Percentiles rank a stretch among this genome's conserved stretches.
phyloP scores from a whole-genome alignment of 768 basidiomycete genomes.

The Hericium coralloides region DNA sequence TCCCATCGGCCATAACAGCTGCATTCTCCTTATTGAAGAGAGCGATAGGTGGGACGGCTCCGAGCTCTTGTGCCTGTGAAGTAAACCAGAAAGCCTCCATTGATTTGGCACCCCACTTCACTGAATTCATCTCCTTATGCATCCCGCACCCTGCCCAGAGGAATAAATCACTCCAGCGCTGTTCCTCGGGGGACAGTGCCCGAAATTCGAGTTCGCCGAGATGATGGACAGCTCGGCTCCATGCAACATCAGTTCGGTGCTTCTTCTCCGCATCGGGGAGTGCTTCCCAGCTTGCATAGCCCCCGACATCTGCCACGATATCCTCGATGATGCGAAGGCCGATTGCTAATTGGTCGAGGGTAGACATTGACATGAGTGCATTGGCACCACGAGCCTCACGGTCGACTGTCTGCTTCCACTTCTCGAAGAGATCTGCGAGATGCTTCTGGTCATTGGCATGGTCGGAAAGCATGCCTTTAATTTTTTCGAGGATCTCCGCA shows the following conservation, averaged over 20 bases:
- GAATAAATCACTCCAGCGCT: neutral
- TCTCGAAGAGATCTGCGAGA: neutral
- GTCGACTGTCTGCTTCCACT: neutral
- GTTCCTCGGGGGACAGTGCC: neutral
- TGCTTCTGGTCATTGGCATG: neutral
- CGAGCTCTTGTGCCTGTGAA: neutral
- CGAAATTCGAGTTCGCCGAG: neutral
- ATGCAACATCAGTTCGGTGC: neutral
- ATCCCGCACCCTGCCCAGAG: constrained; percentile 6
- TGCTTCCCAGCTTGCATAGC: neutral
- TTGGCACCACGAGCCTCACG: neutral
- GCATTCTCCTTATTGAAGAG: neutral
- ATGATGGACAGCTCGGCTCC: neutral
- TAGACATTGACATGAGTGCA: neutral
- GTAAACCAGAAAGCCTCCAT: constrained; percentile 2
- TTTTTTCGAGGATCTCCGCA: neutral
- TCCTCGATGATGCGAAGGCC: neutral
- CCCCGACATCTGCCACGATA: neutral
- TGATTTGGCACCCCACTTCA: constrained; percentile 6
- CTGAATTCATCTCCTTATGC: constrained; percentile 12
- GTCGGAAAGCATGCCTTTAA: neutral
- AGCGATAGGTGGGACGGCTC: neutral
- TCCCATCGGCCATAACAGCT: neutral
- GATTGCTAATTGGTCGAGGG: neutral
- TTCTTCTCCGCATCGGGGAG: neutral